Base-by-base conservation (phyloP, 495 filamentous ascomycete genomes). In the Tuber melanosporum region DNA sequence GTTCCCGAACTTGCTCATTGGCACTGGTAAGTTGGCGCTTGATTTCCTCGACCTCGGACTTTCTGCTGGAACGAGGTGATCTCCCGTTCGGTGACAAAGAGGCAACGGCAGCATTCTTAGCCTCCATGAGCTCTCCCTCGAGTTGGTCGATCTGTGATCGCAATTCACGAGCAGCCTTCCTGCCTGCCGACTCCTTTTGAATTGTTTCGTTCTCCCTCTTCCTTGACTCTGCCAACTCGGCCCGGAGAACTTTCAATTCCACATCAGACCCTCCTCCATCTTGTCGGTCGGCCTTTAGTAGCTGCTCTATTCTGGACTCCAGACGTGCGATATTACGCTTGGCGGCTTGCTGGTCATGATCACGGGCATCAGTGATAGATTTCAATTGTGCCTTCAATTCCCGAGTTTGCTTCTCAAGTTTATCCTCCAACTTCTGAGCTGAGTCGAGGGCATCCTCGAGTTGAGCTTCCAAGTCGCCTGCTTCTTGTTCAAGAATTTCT, bases 1-100 rank as follows among this genome's bases (percentile, higher is more conserved):
- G 78, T 47, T 92, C 90, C 57, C 87, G 87, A 7, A 90, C 83
- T 22, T 89, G 85, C 71, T 89, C 87, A 76, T 91, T 89, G 12
- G 90, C 87, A 39, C 90, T 86, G 4, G 89, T 86, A 62, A 93
- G 85, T 80, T 92, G 90, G 66, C 87, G 88, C 26, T 91, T 88
- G 45, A 92, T 82, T 73, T 87, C 89, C 19, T 88, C 86, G 19
- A 93, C 78, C 81, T 93, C 91, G 26, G 86, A 87, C 74, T 92
- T 89, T 46, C 88, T 86, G 26, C 87, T 88, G 26, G 91, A 90
- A 39, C 82, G 75, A 20, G 82, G 82, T 39, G 82, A 78, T 17
- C 52, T 81, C 45, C 71, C 75, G 14, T 78, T 47, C 20, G 89
- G 88, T 6, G 86, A 86, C 8, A 85, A 85, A 15, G 84, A 84